Base-by-base conservation (phyloP, 768 basidiomycete species). In the Suillus weaverae region DNA sequence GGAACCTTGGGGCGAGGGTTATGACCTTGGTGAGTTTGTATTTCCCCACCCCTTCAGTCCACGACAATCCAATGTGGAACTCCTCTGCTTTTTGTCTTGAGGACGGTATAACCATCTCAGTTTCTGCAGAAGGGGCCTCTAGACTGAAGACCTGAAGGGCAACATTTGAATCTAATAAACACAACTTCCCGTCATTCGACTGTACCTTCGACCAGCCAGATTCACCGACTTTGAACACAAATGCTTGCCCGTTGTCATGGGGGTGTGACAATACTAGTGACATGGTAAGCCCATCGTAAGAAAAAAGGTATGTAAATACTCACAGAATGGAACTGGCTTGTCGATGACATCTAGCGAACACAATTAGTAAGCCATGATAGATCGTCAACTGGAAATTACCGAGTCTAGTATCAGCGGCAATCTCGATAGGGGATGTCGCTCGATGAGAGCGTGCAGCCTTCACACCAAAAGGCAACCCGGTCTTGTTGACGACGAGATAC, bases 11-110 rank as follows among this genome's bases (percentile, higher is more conserved):
- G 9, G 92, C 83, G 43, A 99, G 79, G 0, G 92, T 96, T 68
- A 99, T 89, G 69, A 98, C 90, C 79, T 98, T 99, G 33, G 90
- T 91, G 39, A 99, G 80, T 73, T 98, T 98, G 76, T 98, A 99
- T 81, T 97, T 98, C 41, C 97, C 97, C n/a, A 89, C 80, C 2
- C 96, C 97, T 76, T 97, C 95, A 20, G 86, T 84, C 87, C 96
- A 99, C 5, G 95, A 96, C 44, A 99, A 70, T 2, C 97, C 97
- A 54, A 93, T 76, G 73, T 95, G 92, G 61, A 89, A 83, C 72
- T 89, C 87, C 55, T 91, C 87, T 3, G 83, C 78, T 67, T 81
- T 87, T 61, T 88, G 87, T 36, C 79, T 80, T 50, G 84, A 78
- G 10, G 90, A 88, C 2, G 87, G 81, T 48, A 95, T 83, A 41